A percentile compares a stretch with the other conserved stretches of the same genome.
phyloP scores from a whole-genome alignment of 2,329 filamentous ascomycete species.

The Stemphylium vesicarium region DNA sequence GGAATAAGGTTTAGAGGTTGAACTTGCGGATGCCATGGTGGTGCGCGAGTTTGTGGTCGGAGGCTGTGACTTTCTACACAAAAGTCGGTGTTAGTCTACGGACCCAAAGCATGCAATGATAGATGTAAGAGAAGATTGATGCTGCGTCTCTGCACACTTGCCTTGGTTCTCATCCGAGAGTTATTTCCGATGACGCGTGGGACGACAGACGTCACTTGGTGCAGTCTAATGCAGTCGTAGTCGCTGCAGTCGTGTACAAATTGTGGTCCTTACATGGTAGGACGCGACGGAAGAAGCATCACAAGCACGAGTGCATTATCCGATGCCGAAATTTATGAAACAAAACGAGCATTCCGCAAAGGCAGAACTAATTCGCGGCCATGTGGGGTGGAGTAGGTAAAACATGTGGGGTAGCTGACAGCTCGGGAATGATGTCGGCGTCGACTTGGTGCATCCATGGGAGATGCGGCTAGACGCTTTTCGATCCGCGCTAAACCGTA shows the following conservation, averaged over 20 bases:
- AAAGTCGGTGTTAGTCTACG: background rate
- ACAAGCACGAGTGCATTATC: background rate
- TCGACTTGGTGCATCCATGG: background rate
- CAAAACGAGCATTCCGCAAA: background rate
- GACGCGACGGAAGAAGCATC: background rate
- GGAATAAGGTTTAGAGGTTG: conserved; percentile 47
- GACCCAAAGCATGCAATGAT: background rate
- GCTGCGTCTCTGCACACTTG: background rate
- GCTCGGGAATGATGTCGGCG: background rate
- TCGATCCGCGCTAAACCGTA: background rate
- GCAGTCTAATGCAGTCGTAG: background rate
- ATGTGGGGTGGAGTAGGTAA: background rate
- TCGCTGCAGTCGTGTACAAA: background rate
- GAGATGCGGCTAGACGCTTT: background rate
- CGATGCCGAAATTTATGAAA: background rate
- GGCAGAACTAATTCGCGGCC: background rate
- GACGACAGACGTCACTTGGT: background rate
- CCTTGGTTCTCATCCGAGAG: conserved; percentile 5
- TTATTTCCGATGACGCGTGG: background rate
- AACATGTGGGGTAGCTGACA: conserved; percentile 2
- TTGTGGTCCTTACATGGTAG: background rate
- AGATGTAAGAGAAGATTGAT: background rate
- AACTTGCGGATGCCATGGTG: conserved; percentile 26
- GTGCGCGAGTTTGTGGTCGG: background rate
- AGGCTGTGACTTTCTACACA: background rate